Evolutionary conservation across 805 yeast species (phyloP).

Genomic region (Myxozyma monticola): DNA sequence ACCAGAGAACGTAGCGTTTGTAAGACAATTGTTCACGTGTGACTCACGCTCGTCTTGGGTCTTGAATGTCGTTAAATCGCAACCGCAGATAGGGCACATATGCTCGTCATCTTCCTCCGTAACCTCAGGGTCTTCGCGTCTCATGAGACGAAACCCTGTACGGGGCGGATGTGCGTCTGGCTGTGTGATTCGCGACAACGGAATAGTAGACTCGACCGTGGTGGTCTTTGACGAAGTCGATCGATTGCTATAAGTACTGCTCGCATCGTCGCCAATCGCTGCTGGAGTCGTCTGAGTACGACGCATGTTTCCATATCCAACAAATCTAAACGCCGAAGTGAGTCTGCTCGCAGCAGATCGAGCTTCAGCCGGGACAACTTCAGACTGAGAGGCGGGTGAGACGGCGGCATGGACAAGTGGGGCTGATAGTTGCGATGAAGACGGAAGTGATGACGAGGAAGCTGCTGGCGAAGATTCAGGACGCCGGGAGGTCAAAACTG

Average conservation of each 20-base stretch:
- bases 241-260: too few species aligned
- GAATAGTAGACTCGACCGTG: constrained; percentile 16
- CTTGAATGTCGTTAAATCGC: constrained; percentile 33
- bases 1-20: constrained; percentile 59
- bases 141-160: constrained; percentile 22
- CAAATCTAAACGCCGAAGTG: constrained; percentile 17
- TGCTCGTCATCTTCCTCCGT: constrained; percentile 37
- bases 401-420: too few species aligned
- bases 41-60: constrained; percentile 48
- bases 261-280: too few species aligned
- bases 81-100: constrained; percentile 45
- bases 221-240: constrained; percentile 4
- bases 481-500: too few species aligned
- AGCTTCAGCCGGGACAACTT: too few species aligned
- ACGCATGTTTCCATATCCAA: constrained; percentile 5
- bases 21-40: constrained; percentile 73
- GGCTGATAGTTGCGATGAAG: constrained; percentile 5
- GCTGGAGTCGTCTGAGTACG: not conserved
- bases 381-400: too few species aligned
- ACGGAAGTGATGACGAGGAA: constrained; percentile 23
- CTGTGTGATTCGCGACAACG: not conserved
- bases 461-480: constrained; percentile 28
- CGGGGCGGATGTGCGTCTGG: not conserved
- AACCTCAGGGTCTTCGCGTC: constrained; percentile 9
- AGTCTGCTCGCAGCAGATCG: constrained; percentile 10